A percentile compares a stretch with the other conserved stretches of the same genome.
phyloP scores from a whole-genome alignment of 805 yeast species.

The Nakazawaea anatomiae region DNA sequence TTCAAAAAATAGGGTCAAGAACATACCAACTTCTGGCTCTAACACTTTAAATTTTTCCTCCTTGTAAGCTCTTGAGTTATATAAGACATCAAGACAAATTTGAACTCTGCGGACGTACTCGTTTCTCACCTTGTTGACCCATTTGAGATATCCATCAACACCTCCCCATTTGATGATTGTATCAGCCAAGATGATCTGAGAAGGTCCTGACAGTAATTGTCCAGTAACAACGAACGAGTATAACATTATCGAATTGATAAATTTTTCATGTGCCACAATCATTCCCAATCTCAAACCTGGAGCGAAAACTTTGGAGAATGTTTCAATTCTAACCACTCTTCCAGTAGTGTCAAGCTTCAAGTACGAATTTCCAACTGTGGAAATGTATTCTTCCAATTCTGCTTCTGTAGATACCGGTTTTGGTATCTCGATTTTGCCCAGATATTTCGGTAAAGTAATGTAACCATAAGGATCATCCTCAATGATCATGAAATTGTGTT shows the following conservation, averaged over 20 bases:
- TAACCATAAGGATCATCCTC: constrained; percentile 62
- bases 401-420: constrained; percentile 11
- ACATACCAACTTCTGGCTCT: constrained; percentile 49
- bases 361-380: constrained; percentile 38
- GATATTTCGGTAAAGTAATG: constrained; percentile 36
- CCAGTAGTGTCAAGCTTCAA: constrained; percentile 44
- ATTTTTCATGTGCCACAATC: constrained; percentile 38
- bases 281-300: constrained; percentile 54
- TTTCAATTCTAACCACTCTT: constrained; percentile 47
- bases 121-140: constrained; percentile 43
- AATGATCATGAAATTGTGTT: constrained; percentile 43
- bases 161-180: constrained; percentile 32
- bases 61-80: constrained; percentile 28
- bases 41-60: constrained; percentile 30
- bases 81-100: constrained; percentile 27
- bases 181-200: constrained; percentile 40
- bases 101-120: constrained; percentile 40
- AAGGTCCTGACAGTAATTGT: constrained; percentile 42
- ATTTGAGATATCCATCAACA: constrained; percentile 39
- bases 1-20: constrained; percentile 21
- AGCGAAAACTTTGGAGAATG: constrained; percentile 50
- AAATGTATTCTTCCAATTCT: constrained; percentile 30
- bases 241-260: constrained; percentile 30
- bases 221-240: constrained; percentile 35
- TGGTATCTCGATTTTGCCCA: constrained; percentile 13